Percentiles rank a stretch among this genome's conserved stretches.
Evolutionary conservation across 768 basidiomycete species (phyloP).

Genomic region (Collybiopsis luxurians): DNA sequence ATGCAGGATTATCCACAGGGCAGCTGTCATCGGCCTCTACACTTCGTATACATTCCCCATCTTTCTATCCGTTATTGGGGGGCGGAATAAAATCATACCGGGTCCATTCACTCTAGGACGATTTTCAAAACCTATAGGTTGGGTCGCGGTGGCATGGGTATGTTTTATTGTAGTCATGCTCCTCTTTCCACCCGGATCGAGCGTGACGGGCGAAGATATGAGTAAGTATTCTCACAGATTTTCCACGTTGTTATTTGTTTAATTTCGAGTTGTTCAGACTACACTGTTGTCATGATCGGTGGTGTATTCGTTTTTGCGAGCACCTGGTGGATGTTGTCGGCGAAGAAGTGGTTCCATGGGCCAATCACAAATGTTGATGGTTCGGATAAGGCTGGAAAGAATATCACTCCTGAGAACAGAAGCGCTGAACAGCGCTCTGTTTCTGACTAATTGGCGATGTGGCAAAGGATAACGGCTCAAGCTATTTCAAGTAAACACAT

Average conservation of each 20-base stretch:
- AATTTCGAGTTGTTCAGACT: too few species aligned
- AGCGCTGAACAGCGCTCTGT: too few species aligned
- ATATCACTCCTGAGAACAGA: background rate
- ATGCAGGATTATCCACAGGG: constrained; percentile 31
- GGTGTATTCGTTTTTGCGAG: constrained; percentile 64
- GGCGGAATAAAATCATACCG: constrained; percentile 52
- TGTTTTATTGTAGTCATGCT: constrained; percentile 57
- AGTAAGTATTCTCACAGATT: constrained; percentile 39
- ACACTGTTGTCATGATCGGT: constrained; percentile 64
- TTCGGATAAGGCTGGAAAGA: background rate
- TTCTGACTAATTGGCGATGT: too few species aligned
- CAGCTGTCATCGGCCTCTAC: constrained; percentile 71
- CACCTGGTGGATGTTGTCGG: constrained; percentile 63
- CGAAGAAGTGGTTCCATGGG: constrained; percentile 69
- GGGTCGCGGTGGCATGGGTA: constrained; percentile 65
- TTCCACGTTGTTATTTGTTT: too few species aligned
- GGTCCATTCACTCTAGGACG: constrained; percentile 61
- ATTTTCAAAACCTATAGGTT: constrained; percentile 59
- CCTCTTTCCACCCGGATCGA: constrained; percentile 49
- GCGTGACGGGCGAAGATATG: constrained; percentile 43
- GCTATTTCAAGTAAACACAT: too few species aligned
- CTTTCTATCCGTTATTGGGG: constrained; percentile 69
- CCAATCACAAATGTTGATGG: constrained; percentile 52
- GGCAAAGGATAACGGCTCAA: too few species aligned
- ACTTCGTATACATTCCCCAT: constrained; percentile 67